phyloP scores from a whole-genome alignment of 78 protist species.

The Diacronema lutheri region DNA sequence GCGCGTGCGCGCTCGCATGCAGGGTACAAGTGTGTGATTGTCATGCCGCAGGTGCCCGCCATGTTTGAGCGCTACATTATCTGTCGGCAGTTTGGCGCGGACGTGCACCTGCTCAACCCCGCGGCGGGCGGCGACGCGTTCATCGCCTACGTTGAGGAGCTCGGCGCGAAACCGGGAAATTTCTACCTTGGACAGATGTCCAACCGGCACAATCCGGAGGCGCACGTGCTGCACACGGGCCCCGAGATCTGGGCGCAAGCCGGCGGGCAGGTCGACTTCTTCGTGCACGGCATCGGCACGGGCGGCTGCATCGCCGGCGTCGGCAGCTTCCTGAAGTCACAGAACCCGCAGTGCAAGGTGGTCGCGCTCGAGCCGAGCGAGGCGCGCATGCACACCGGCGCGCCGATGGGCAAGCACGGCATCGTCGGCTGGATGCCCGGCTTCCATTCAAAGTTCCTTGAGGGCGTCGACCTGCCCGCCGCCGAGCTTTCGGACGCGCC shows the following conservation, averaged over 20 bases:
- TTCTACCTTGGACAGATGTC: background rate
- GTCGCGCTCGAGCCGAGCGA: background rate
- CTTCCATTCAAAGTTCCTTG: background rate
- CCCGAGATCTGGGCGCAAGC: conserved; percentile 32
- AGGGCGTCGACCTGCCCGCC: background rate
- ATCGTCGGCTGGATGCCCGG: background rate
- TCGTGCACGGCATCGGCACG: conserved; percentile 45
- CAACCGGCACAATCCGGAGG: conserved; percentile 2
- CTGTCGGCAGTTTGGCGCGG: conserved; percentile 27
- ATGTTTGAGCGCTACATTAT: conserved; percentile 8
- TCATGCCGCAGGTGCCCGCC: conserved; percentile 34
- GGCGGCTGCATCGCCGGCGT: conserved; percentile 36
- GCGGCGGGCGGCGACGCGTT: too few relatives aligned
- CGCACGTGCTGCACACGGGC: conserved; percentile 1
- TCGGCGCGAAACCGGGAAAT: too few relatives aligned
- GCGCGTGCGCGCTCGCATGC: too few relatives aligned
- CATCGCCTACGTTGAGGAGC: too few relatives aligned
- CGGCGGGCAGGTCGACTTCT: conserved; percentile 10
- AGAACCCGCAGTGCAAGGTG: background rate
- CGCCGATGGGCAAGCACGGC: background rate
- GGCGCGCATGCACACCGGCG: background rate
- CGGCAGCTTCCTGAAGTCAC: conserved; percentile 19
- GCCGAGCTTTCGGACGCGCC: background rate
- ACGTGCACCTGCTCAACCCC: conserved; percentile 23
- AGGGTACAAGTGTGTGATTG: background rate